A percentile compares a stretch with the other conserved stretches of the same genome.
Conservation (phyloP, 176 grass and related monocot species). For the Echinochloa phyllopogon region DNA sequence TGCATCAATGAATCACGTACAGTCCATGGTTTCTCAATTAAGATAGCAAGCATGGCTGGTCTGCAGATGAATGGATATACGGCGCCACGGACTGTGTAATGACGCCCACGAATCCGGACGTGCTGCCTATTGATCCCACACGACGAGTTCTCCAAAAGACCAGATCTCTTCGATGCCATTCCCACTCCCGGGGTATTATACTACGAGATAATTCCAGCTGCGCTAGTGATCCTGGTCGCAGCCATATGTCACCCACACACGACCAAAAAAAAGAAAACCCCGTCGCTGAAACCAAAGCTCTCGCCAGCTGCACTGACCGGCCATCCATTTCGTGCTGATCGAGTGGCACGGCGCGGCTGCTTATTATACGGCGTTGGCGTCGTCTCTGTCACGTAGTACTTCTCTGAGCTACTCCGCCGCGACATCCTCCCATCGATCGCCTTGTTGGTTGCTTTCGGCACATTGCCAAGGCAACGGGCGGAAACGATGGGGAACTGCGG, state of each 20-base stretch:
- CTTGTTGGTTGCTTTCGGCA: not conserved
- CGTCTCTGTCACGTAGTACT: not conserved
- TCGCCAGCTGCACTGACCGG: slow-evolving; percentile 13
- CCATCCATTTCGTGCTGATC: not conserved
- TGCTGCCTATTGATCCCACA: not conserved
- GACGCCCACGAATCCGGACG: not conserved
- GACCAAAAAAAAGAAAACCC: not conserved
- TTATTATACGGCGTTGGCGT: slow-evolving; percentile 26
- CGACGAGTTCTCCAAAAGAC: not conserved
- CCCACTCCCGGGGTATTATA: not conserved
- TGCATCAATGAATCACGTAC: not conserved
- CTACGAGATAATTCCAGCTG: not conserved
- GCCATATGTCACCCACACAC: not conserved
- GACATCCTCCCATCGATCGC: not conserved
- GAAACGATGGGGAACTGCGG: slow-evolving; percentile 44
- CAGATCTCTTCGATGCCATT: not conserved
- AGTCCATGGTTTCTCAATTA: not conserved
- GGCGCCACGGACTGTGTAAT: not conserved
- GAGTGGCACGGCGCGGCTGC: not conserved
- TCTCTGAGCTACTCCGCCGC: not conserved
- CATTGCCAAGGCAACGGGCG: not conserved
- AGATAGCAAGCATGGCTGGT: too few species aligned
- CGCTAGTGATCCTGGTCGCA: not conserved
- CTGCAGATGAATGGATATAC: not conserved
- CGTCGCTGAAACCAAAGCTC: slow-evolving; percentile 26